Percentiles rank a stretch among this genome's conserved stretches.
Evolutionary conservation across 345 rosid genomes (phyloP).

Genomic region (Murraya koenigii): DNA sequence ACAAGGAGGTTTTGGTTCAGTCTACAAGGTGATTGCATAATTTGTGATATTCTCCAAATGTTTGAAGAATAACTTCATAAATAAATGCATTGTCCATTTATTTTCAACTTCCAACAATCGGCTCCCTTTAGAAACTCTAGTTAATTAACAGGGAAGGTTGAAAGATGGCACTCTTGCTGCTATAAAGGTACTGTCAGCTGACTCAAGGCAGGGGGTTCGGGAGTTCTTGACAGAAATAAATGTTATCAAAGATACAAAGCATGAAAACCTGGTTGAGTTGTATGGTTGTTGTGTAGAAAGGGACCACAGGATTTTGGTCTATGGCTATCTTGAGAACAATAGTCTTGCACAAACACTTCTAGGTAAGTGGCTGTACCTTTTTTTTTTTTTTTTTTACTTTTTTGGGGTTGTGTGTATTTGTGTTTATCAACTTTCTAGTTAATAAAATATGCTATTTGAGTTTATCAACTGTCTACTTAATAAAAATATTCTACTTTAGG

Average conservation of each 20-base stretch:
- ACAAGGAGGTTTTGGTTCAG: conserved; percentile 73
- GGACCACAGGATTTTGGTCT: conserved; percentile 60
- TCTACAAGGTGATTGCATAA: conserved; percentile 57
- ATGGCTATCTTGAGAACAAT: conserved; percentile 67
- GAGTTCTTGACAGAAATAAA: conserved; percentile 73
- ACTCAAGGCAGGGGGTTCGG: conserved; percentile 58
- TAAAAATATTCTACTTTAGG: conserved; percentile 29
- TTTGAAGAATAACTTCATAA: background rate
- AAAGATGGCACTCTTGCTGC: conserved; percentile 52
- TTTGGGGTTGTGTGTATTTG: background rate
- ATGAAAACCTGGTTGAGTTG: conserved; percentile 59
- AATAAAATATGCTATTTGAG: background rate
- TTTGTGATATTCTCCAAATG: background rate
- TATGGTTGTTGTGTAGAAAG: conserved; percentile 65
- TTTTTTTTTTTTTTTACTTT: background rate
- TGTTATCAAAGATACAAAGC: conserved; percentile 50
- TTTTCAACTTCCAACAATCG: background rate
- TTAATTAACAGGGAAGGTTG: conserved; percentile 48
- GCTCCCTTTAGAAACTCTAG: background rate
- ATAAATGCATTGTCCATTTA: background rate
- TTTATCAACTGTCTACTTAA: background rate
- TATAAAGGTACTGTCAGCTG: conserved; percentile 59
- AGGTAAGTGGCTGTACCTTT: conserved; percentile 30
- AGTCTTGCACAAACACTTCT: conserved; percentile 70
- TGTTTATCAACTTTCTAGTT: background rate